Base-by-base conservation (phyloP, 2,329 filamentous ascomycete species). In the Trichoderma brevicompactum region DNA sequence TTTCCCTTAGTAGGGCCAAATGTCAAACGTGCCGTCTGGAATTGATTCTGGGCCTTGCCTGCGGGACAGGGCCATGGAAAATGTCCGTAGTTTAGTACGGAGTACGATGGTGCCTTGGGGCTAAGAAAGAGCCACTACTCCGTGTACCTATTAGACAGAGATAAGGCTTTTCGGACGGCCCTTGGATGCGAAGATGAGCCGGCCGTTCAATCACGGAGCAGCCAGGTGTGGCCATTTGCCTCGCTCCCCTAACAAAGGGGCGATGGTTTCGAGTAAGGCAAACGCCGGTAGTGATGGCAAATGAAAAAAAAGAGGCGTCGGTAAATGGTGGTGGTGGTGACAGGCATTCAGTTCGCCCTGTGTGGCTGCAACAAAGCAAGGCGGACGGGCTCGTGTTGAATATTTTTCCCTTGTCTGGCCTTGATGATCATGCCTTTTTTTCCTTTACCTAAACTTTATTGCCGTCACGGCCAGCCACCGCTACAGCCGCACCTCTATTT, bases 31-130 rank as follows among this genome's bases (percentile, higher is more conserved):
- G 34, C 34, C 49, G 32, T 34, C 32, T 17, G 49, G 5, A 34
- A 50, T 9, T 32, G 54, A 38, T 61, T 61, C 48, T 43, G 10
- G 55, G 32, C 49, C 49, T 38, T 36, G 46, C 38, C 53, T 28
- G 56, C 38, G 56, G 56, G 34, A 52, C 58, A 61, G 58, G 19
- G 34, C 56, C 54, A 58, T 58, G 48, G 56, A 32, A 49, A 60
- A 50, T 50, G 48, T 36, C 56, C 56, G 56, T 50, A 60, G 56
- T 50, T 41, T 38, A 60, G 59, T 19, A 61, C 48, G 28, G 48
- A 50, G 48, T 13, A 32, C 56, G 19, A 23, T 61, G 58, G 55
- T 58, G 41, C 41, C 41, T 58, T 34, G 54, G 23, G 56, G 36
- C 56, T 41, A 41, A 12, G 28, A 46, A 58, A 44, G 28, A 5